Conservation (phyloP, 257 asterid species). For the Nicotiana obtusifolia region DNA sequence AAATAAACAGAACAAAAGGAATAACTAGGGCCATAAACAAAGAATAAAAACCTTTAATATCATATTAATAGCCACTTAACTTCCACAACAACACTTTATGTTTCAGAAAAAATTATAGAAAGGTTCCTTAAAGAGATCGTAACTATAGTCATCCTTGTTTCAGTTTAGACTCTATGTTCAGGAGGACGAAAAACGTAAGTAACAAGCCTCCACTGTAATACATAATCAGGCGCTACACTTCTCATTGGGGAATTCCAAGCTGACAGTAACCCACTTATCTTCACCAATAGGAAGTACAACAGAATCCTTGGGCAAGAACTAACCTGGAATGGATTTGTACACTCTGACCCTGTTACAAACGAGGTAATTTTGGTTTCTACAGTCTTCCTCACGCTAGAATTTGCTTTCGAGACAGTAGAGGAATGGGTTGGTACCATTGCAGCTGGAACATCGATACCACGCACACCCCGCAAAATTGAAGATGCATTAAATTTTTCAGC, state of each 20-base stretch:
- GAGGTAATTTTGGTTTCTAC: constrained; percentile 28
- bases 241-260: constrained; percentile 33
- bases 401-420: neutral
- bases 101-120: neutral
- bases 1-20: neutral
- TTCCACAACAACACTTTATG: neutral
- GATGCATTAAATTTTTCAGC: no score
- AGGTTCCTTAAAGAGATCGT: neutral
- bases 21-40: neutral
- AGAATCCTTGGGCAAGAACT: constrained; percentile 24
- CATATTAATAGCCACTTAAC: neutral
- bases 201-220: neutral
- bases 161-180: neutral
- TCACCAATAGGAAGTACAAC: constrained; percentile 39
- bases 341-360: constrained; percentile 30
- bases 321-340: constrained; percentile 22
- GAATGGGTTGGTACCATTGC: neutral
- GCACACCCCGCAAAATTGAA: no score
- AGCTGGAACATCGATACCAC: neutral
- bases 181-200: neutral
- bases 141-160: neutral
- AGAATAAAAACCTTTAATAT: neutral
- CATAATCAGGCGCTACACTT: constrained; percentile 1
- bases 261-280: constrained; percentile 32
- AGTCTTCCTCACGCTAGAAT: no score